A percentile compares a stretch with the other conserved stretches of the same genome.
phyloP scores from a whole-genome alignment of 176 grass and related monocot genomes.

The Panicum miliaceum region DNA sequence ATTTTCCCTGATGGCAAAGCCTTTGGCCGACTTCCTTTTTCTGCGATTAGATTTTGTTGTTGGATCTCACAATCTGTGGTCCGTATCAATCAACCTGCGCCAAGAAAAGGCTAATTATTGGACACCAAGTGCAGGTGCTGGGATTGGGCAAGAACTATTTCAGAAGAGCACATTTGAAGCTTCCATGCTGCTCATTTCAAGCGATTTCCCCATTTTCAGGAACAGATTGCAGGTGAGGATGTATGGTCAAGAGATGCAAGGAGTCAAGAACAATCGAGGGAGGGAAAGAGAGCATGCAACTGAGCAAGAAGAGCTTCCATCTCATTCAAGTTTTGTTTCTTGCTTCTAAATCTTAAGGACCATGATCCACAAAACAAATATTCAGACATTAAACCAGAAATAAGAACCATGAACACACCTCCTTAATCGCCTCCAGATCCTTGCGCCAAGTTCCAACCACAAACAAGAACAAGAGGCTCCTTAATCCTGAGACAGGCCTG shows the following conservation, averaged over 20 bases:
- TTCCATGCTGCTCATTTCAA: not conserved
- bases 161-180: constrained; percentile 33
- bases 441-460: constrained; percentile 12
- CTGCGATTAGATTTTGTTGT: constrained; percentile 4
- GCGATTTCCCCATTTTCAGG: not conserved
- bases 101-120: constrained; percentile 31
- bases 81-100: constrained; percentile 10
- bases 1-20: constrained; percentile 38
- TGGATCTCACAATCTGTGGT: constrained; percentile 24
- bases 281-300: not conserved
- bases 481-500: constrained; percentile 1
- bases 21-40: constrained; percentile 26
- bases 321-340: constrained; percentile 4
- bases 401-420: constrained; percentile 12
- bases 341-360: not conserved
- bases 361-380: not conserved
- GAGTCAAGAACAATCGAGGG: constrained; percentile 3
- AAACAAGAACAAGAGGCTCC: not conserved
- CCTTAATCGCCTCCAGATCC: constrained; percentile 5
- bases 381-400: not conserved
- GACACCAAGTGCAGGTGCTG: not conserved
- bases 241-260: not conserved
- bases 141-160: not conserved
- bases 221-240: constrained; percentile 1
- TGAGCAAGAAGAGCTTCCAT: constrained; percentile 14